phyloP scores from a whole-genome alignment of 768 basidiomycete species.

The Hortiboletus flavorubellus region DNA sequence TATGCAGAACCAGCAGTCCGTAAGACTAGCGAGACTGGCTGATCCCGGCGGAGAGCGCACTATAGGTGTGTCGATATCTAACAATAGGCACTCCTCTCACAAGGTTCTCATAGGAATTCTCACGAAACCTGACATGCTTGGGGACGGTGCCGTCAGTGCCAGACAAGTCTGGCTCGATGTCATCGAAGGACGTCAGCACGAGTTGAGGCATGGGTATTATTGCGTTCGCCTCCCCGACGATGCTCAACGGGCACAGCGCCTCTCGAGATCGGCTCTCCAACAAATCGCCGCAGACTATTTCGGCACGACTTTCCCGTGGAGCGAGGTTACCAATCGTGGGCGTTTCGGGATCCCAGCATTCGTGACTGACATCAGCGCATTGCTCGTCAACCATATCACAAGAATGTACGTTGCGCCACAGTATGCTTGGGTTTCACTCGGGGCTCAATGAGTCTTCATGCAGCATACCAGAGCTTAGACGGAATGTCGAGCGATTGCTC shows the following conservation, averaged over 20 bases:
- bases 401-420: constrained; percentile 39
- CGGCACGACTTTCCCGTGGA: constrained; percentile 50
- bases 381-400: constrained; percentile 53
- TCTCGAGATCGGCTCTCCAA: constrained; percentile 38
- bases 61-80: constrained; percentile 43
- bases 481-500: constrained; percentile 41
- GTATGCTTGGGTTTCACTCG: neutral
- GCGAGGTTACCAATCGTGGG: constrained; percentile 36
- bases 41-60: constrained; percentile 58
- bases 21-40: constrained; percentile 47
- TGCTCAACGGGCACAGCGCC: constrained; percentile 39
- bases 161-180: constrained; percentile 48
- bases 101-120: constrained; percentile 47
- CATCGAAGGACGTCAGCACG: constrained; percentile 45
- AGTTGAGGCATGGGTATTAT: constrained; percentile 57
- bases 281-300: constrained; percentile 45
- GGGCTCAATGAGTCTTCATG: constrained; percentile 1
- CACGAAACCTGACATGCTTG: constrained; percentile 64
- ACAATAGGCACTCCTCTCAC: neutral
- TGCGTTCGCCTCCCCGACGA: constrained; percentile 67
- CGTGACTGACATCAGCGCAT: constrained; percentile 47
- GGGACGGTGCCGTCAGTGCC: constrained; percentile 38
- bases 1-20: constrained; percentile 60
- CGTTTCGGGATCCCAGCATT: constrained; percentile 57
- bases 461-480: constrained; percentile 48